Evolutionary conservation across 257 asterid genomes (phyloP).

Genomic region (Sherardia arvensis): DNA sequence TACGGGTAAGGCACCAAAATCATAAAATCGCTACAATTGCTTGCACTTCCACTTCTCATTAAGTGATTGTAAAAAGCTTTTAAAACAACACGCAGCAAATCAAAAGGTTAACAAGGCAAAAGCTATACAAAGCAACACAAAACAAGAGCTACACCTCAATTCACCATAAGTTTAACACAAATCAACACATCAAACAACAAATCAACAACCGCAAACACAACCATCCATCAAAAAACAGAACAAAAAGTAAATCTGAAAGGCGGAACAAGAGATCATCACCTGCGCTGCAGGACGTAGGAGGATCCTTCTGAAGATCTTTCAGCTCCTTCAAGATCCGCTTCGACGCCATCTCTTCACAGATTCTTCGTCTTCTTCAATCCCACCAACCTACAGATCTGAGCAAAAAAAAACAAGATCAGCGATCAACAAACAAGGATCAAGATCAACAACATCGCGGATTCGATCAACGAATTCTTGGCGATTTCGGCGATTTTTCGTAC

Average conservation of each 20-base stretch:
- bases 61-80: too few species aligned
- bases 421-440: neutral
- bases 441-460: neutral
- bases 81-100: too few species aligned
- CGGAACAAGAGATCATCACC: slow-evolving; percentile 16
- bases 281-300: slow-evolving; percentile 75
- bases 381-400: slow-evolving; percentile 21
- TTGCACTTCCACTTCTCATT: too few species aligned
- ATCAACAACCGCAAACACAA: neutral
- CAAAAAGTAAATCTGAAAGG: neutral
- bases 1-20: too few species aligned
- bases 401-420: neutral
- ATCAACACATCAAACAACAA: neutral
- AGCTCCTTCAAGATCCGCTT: slow-evolving; percentile 72
- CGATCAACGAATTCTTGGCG: neutral
- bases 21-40: too few species aligned
- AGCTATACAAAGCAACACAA: too few species aligned
- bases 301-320: slow-evolving; percentile 66
- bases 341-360: slow-evolving; percentile 46
- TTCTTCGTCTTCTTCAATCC: neutral
- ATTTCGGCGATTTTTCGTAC: neutral
- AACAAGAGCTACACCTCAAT: too few species aligned
- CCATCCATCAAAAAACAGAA: neutral
- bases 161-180: neutral
- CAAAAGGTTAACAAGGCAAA: neutral